phyloP scores from a whole-genome alignment of 2,329 filamentous ascomycete species.

The Zymoseptoria pseudotritici region DNA sequence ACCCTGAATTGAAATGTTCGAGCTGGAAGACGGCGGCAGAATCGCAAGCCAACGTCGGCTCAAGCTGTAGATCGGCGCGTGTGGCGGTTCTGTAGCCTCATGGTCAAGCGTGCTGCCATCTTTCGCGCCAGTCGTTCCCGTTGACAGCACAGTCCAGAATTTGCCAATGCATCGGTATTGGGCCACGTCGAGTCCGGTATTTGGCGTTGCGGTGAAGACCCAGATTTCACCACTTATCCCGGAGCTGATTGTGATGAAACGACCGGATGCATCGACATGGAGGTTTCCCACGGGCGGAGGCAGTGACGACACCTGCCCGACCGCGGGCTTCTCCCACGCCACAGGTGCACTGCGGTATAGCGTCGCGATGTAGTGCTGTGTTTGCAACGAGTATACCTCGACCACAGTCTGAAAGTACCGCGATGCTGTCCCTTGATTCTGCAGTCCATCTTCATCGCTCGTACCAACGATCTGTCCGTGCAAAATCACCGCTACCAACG shows the following conservation, averaged over 20 bases:
- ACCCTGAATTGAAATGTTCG: conserved; percentile 62
- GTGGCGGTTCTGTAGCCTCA: conserved; percentile 12
- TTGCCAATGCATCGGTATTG: conserved; percentile 70
- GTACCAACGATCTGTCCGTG: conserved; percentile 64
- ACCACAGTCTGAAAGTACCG: conserved; percentile 77
- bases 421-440: conserved; percentile 27
- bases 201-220: conserved; percentile 47
- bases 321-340: conserved; percentile 30
- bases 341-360: conserved; percentile 64
- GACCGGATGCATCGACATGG: conserved; percentile 63
- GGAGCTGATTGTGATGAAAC: conserved; percentile 67
- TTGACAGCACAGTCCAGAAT: conserved; percentile 71
- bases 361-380: conserved; percentile 62
- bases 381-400: conserved; percentile 77
- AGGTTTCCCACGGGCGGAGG: conserved; percentile 67
- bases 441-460: conserved; percentile 29
- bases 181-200: conserved; percentile 19
- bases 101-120: background rate
- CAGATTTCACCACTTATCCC: conserved; percentile 82
- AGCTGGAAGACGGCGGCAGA: conserved; percentile 64
- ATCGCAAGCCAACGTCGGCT: conserved; percentile 71
- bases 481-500: conserved; percentile 70
- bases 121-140: conserved; percentile 28
- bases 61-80: conserved; percentile 59
- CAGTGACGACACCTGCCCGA: conserved; percentile 18